Evolutionary conservation across 2,329 filamentous ascomycete genomes (phyloP).

Genomic region (Fusarium coicis): DNA sequence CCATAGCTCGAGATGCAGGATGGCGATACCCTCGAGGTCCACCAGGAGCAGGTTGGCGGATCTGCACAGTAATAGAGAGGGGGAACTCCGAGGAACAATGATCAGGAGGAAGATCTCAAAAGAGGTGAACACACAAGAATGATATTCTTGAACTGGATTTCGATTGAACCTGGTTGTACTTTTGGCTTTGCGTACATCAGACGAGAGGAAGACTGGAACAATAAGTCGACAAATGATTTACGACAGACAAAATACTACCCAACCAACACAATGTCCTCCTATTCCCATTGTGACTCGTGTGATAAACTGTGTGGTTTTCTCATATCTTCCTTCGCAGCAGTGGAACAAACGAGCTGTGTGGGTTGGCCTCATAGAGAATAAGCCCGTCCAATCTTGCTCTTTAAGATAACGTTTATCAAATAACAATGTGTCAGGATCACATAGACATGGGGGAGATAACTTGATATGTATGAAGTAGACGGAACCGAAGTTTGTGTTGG

Average conservation of each 20-base stretch:
- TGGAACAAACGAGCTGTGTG: not conserved
- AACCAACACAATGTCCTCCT: not conserved
- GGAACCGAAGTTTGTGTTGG: constrained; percentile 20
- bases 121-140: constrained; percentile 12
- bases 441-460: not conserved
- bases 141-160: constrained; percentile 30
- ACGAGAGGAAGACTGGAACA: constrained; percentile 30
- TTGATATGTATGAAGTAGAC: not conserved
- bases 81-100: not conserved
- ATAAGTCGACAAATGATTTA: constrained; percentile 41
- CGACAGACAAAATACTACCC: constrained; percentile 48
- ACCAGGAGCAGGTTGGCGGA: constrained; percentile 97
- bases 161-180: constrained; percentile 18
- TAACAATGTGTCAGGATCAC: not conserved
- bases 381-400: not conserved
- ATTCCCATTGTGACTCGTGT: not conserved
- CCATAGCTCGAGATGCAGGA: constrained; percentile 93
- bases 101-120: not conserved
- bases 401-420: not conserved
- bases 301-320: not conserved
- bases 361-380: not conserved
- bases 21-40: constrained; percentile 94
- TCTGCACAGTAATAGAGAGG: constrained; percentile 35
- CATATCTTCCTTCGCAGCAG: not conserved
- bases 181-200: constrained; percentile 39